Percentiles rank a stretch among this genome's conserved stretches.
phyloP scores from a whole-genome alignment of 805 yeast species.

The Kuraishia borneana region DNA sequence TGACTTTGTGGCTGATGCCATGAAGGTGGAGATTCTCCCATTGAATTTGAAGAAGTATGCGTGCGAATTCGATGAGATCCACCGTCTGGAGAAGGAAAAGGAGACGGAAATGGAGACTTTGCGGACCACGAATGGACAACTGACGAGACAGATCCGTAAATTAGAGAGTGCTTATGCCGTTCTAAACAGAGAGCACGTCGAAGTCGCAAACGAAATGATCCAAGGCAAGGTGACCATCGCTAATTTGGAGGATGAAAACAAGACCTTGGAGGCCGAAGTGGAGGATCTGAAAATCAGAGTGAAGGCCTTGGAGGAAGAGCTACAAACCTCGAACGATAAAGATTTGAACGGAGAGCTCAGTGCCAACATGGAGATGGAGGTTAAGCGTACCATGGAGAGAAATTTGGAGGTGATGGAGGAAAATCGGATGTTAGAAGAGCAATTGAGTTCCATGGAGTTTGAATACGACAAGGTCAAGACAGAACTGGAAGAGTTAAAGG shows the following conservation, averaged over 20 bases:
- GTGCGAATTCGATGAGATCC: conserved; percentile 68
- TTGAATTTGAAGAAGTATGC: conserved; percentile 58
- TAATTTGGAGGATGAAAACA: conserved; percentile 64
- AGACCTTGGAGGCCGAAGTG: conserved; percentile 39
- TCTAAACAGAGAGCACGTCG: conserved; percentile 74
- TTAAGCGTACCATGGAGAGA: conserved; percentile 47
- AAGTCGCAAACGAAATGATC: conserved; percentile 80
- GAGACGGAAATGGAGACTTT: conserved; percentile 49
- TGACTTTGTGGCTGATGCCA: conserved; percentile 68
- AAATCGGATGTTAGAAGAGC: conserved; percentile 46
- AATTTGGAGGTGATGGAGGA: conserved; percentile 58
- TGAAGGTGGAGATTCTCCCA: conserved; percentile 64
- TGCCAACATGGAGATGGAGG: conserved; percentile 31
- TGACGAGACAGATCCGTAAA: conserved; percentile 62
- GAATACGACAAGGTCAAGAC: conserved; percentile 12
- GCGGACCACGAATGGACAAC: conserved; percentile 54
- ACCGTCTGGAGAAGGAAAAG: conserved; percentile 52
- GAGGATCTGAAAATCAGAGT: conserved; percentile 32
- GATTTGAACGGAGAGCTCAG: conserved; percentile 16
- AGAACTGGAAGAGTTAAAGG: conserved; percentile 24
- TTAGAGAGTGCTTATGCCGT: conserved; percentile 60
- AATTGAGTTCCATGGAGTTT: conserved; percentile 28
- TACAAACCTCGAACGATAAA: conserved; percentile 9
- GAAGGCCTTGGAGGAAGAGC: conserved; percentile 22
- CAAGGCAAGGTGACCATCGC: conserved; percentile 68